Conservation (phyloP, 2,329 filamentous ascomycete genomes). For the Penicillium sp. region DNA sequence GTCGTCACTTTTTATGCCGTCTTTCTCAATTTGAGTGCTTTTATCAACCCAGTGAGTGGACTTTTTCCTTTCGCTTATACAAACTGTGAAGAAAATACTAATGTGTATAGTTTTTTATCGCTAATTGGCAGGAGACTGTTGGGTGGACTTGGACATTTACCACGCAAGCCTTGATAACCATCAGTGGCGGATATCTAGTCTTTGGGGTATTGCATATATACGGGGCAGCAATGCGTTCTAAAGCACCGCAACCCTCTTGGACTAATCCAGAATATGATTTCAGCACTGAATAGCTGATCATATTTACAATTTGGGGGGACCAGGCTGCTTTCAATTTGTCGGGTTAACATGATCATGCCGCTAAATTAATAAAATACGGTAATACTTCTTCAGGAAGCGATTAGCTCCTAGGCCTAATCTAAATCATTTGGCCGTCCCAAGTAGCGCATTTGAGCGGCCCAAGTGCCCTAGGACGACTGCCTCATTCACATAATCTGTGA, state of each 20-base stretch:
- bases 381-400: no score
- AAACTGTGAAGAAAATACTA: neutral
- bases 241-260: conserved; percentile 47
- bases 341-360: no score
- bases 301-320: no score
- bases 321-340: no score
- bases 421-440: no score
- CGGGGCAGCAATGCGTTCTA: conserved; percentile 44
- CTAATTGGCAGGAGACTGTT: conserved; percentile 49
- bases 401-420: no score
- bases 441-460: no score
- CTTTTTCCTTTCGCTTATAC: neutral
- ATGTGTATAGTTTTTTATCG: conserved; percentile 54
- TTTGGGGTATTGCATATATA: conserved; percentile 48
- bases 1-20: conserved; percentile 61
- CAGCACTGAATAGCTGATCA: no score
- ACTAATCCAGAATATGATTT: conserved; percentile 50
- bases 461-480: no score
- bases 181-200: conserved; percentile 45
- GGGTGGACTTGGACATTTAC: conserved; percentile 59
- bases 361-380: no score
- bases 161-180: conserved; percentile 52
- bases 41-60: conserved; percentile 45
- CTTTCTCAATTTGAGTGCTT: conserved; percentile 57
- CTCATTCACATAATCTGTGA: no score